Percentiles rank a stretch among this genome's conserved stretches.
Conservation (phyloP, 1,139 yeast genomes). For the Saccharomyces hybrid region DNA sequence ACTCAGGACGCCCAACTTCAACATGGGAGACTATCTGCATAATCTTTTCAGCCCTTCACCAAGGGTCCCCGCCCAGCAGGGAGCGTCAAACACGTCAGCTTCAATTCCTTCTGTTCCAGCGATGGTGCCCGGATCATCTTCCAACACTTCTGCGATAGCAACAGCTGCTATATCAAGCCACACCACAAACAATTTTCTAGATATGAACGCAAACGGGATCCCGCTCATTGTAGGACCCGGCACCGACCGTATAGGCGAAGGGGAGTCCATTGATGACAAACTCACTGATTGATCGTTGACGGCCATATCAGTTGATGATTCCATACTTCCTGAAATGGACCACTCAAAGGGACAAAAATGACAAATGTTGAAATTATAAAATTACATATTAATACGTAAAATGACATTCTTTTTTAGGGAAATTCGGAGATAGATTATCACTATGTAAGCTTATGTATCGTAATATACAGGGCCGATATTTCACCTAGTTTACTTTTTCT, state of each 20-base stretch:
- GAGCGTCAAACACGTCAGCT: background rate
- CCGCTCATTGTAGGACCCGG: background rate
- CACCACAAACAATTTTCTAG: background rate
- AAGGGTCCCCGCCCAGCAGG: slow-evolving; percentile 11
- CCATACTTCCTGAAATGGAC: background rate
- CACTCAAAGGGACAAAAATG: background rate
- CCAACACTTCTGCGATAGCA: background rate
- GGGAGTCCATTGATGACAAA: background rate
- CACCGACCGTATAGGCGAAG: background rate
- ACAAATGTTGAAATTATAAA: background rate
- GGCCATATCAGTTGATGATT: background rate
- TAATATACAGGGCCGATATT: background rate
- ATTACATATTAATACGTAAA: background rate
- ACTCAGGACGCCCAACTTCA: slow-evolving; percentile 30
- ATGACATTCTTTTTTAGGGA: background rate
- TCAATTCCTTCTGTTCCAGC: slow-evolving; percentile 1
- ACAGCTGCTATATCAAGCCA: background rate
- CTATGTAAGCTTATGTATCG: background rate
- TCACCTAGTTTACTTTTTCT: background rate
- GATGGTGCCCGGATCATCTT: slow-evolving; percentile 7
- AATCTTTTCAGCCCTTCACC: slow-evolving; percentile 34
- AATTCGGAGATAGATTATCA: background rate
- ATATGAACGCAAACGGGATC: background rate
- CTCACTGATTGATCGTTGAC: background rate
- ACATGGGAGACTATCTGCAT: slow-evolving; percentile 33